Evolutionary conservation across 2,329 filamentous ascomycete genomes (phyloP).

Genomic region (Cytospora mali): DNA sequence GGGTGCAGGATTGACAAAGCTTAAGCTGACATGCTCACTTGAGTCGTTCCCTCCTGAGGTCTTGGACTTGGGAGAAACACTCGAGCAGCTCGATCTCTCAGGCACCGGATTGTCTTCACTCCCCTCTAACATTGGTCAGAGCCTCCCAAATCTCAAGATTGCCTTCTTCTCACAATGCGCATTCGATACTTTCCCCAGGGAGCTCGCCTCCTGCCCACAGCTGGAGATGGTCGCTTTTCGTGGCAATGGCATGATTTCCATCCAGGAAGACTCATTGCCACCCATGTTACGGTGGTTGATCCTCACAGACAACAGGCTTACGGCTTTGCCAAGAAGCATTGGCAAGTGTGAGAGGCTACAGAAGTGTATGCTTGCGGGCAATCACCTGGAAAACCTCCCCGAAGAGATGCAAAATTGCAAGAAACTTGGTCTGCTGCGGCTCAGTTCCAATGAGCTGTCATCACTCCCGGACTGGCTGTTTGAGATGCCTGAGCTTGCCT

Average conservation of each 20-base stretch:
- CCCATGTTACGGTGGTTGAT: conserved; percentile 50
- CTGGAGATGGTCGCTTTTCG: conserved; percentile 56
- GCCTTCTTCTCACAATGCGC: conserved; percentile 51
- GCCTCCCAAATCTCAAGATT: conserved; percentile 47
- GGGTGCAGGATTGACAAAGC: conserved; percentile 34
- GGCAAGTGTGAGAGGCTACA: conserved; percentile 46
- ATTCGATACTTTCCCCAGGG: conserved; percentile 46
- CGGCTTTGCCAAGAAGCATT: conserved; percentile 44
- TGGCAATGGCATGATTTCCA: conserved; percentile 46
- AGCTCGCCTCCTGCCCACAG: conserved; percentile 45
- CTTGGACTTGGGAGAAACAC: conserved; percentile 43
- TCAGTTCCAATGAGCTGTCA: conserved; percentile 46
- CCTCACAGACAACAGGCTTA: conserved; percentile 49
- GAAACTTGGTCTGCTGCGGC: conserved; percentile 47
- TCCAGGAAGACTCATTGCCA: conserved; percentile 47
- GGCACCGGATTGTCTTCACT: conserved; percentile 46
- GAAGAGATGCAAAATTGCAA: conserved; percentile 46
- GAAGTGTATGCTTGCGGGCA: conserved; percentile 54
- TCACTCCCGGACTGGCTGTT: conserved; percentile 48
- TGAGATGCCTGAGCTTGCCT: conserved; percentile 47
- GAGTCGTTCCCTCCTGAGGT: conserved; percentile 44
- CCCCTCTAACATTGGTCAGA: conserved; percentile 41
- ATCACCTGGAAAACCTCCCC: conserved; percentile 44
- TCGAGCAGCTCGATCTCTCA: conserved; percentile 53
- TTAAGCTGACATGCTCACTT: conserved; percentile 42